phyloP scores from a whole-genome alignment of 2,329 filamentous ascomycete species.

The Trichoderma aggressivum region DNA sequence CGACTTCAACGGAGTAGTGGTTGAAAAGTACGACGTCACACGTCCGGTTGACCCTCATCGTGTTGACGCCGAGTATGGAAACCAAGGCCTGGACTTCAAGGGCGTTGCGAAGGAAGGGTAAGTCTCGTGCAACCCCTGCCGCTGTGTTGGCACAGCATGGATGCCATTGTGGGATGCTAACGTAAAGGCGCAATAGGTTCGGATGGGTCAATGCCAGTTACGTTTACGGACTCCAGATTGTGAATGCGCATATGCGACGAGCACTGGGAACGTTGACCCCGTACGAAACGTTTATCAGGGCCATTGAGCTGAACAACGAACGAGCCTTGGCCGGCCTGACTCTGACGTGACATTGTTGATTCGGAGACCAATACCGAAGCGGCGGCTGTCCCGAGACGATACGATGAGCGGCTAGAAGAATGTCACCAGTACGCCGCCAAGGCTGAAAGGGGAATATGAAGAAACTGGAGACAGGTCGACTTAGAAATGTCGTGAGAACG shows the following conservation, averaged over 20 bases:
- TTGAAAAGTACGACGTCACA: conserved; percentile 98
- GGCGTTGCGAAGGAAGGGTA: conserved; percentile 94
- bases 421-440: background rate
- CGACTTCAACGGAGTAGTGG: conserved; percentile 96
- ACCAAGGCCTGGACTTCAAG: conserved; percentile 93
- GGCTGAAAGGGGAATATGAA: background rate
- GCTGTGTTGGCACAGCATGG: background rate
- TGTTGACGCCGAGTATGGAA: conserved; percentile 95
- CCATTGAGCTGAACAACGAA: conserved; percentile 54
- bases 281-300: conserved; percentile 77
- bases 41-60: conserved; percentile 84
- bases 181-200: conserved; percentile 57
- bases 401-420: background rate
- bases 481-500: background rate
- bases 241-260: conserved; percentile 84
- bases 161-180: conserved; percentile 27
- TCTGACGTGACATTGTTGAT: background rate
- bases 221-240: conserved; percentile 84
- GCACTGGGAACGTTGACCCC: conserved; percentile 84
- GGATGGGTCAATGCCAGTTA: conserved; percentile 99
- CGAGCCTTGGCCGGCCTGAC: conserved; percentile 48
- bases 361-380: background rate
- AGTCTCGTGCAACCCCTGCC: conserved; percentile 38
- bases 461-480: background rate
- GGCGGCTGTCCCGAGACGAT: background rate